Percentiles rank a stretch among this genome's conserved stretches.
Conservation (phyloP, 306 rosid species). For the Quercus engelmannii region DNA sequence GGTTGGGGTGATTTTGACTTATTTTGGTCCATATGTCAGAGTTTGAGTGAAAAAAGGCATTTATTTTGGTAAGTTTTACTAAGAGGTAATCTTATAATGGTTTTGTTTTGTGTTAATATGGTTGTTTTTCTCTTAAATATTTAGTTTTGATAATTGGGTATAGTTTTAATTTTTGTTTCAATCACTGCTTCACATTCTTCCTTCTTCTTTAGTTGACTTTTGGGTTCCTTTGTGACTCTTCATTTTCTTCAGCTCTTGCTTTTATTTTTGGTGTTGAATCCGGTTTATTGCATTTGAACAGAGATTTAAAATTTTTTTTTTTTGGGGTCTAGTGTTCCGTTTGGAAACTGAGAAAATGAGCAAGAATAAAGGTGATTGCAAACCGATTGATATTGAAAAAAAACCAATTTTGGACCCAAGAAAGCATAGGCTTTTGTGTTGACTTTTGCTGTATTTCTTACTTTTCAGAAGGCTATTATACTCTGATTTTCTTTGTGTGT, state of each 20-base stretch:
- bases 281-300: background rate
- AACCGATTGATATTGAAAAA: background rate
- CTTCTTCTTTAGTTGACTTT: background rate
- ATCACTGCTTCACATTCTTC: too few species aligned
- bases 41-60: background rate
- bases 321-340: background rate
- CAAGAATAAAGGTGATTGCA: background rate
- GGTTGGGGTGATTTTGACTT: background rate
- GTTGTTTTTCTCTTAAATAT: background rate
- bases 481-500: background rate
- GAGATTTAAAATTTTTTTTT: background rate
- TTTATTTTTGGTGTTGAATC: background rate
- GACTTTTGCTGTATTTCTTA: background rate
- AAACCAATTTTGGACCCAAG: background rate
- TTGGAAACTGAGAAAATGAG: slow-evolving; percentile 1
- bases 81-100: background rate
- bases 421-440: background rate
- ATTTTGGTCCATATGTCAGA: background rate
- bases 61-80: too few species aligned
- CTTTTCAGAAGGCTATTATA: background rate
- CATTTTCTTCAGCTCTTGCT: background rate
- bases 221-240: background rate
- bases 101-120: background rate
- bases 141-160: background rate
- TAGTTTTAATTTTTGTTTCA: too few species aligned